Base-by-base conservation (phyloP, 176 grass and related monocot species). In the Carex littledalei region DNA sequence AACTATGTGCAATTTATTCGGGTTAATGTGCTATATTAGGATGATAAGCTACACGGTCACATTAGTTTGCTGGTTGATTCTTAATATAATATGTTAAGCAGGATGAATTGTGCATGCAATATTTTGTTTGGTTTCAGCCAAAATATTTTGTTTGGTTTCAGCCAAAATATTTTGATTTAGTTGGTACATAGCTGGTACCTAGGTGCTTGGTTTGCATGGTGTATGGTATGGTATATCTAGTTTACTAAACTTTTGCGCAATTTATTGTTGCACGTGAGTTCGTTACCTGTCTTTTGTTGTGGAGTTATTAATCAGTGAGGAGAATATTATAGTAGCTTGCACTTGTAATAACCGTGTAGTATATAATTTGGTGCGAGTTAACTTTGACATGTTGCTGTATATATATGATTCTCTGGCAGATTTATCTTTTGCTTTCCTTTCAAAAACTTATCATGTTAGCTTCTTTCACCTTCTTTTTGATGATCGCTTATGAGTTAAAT, bases 281-380 rank as follows among this genome's bases (percentile, higher is more conserved):
- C 66, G 34, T 69, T 69, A 50, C 41, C 10, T 49, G 16, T 71
- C 39, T 75, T 75, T 52, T 69, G 67, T 69, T 2, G 15, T 69
- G 67, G 13, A 69, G 20, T 26, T 10, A 26, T 75, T 75, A 29
- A 75, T 53, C 11, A 29, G 71, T 14, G 21, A 14, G 43, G 41
- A 75, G 43, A 75, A 16, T 77, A 77, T 77, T 77, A 49, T 55
- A 77, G 72, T 77, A 54, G 11, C 72, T 77, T 77, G 73, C 73
- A 54, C 73, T 31, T 77, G 22, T 55, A 77, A 77, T 77, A 77
- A 29, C 49, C 1, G 16, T 77, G 73, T 77, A 77, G 16, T 77
- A 31, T 75, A 75, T 77, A 16, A 14, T 26, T 76, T 76, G 53
- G 45, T 76, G 73, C 6, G 22, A 77, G 73, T 55, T 55, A 54